phyloP scores from a whole-genome alignment of 208 protist genomes.

The Herpetomonas samuelpessoai region DNA sequence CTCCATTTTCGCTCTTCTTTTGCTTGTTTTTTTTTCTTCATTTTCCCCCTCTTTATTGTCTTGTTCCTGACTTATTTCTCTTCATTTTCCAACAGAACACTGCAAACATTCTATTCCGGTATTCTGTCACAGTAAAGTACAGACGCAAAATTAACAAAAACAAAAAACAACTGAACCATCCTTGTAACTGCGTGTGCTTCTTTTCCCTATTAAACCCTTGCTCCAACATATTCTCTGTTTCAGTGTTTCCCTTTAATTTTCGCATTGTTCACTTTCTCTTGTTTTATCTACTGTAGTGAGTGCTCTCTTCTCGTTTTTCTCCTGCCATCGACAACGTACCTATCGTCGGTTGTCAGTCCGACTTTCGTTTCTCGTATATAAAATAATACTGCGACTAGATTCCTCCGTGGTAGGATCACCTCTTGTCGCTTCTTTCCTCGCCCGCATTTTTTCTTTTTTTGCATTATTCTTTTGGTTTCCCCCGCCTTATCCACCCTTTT shows the following conservation, averaged over 20 bases:
- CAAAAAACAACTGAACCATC: not conserved
- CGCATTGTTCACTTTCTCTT: not conserved
- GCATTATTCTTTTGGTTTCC: slow-evolving; percentile 1
- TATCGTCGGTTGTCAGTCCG: too few relatives aligned
- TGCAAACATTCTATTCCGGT: not conserved
- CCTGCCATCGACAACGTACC: not conserved
- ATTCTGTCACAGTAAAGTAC: not conserved
- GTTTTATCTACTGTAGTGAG: not conserved
- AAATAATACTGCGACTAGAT: not conserved
- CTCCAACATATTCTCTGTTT: not conserved
- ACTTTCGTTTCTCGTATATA: too few relatives aligned
- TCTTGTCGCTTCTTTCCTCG: slow-evolving; percentile 4
- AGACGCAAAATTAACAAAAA: not conserved
- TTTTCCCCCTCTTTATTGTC: not conserved
- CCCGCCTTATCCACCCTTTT: slow-evolving; percentile 1
- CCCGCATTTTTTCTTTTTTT: slow-evolving; percentile 7
- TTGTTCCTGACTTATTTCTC: not conserved
- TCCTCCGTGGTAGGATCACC: not conserved
- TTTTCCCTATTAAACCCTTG: not conserved
- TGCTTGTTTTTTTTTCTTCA: slow-evolving; percentile 9
- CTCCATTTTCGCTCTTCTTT: slow-evolving; percentile 2
- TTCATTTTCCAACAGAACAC: not conserved
- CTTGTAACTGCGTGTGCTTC: not conserved
- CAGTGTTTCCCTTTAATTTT: not conserved
- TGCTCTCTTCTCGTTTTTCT: not conserved